These are phyloP conservation scores for Phialophora tarda DNA, from an alignment of 2,329 filamentous ascomycete species.

Conservation along the genomic window DNA sequence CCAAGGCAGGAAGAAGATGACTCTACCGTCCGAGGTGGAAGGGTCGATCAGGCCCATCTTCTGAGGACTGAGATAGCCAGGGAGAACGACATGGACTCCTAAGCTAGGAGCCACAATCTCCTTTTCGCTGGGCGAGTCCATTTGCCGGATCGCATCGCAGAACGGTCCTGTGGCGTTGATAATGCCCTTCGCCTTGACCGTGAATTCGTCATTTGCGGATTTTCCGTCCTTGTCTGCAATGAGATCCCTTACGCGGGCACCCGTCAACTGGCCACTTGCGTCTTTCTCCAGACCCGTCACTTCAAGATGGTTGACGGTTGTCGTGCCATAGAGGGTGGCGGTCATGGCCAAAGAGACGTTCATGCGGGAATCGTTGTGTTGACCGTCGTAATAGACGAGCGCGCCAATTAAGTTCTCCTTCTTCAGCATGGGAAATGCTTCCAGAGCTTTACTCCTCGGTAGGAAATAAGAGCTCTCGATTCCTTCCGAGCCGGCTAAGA, in stretches of 20 bases:
- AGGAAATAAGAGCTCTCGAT: constrained; percentile 90
- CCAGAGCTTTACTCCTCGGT: constrained; percentile 81
- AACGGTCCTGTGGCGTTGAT: constrained; percentile 93
- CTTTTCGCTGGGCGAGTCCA: constrained; percentile 73
- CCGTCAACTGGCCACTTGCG: constrained; percentile 71
- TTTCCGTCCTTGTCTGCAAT: constrained; percentile 69
- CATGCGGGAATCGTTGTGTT: constrained; percentile 92
- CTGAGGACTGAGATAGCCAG: constrained; percentile 81
- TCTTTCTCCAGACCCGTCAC: constrained; percentile 79
- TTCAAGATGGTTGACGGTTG: constrained; percentile 81
- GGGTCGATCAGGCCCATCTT: constrained; percentile 85
- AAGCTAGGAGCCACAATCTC: constrained; percentile 85
- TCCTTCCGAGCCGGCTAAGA: constrained; percentile 82
- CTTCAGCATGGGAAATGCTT: constrained; percentile 88
- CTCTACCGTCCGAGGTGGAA: constrained; percentile 82
- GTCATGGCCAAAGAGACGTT: constrained; percentile 89
- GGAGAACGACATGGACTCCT: constrained; percentile 84
- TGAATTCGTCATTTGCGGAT: constrained; percentile 61
- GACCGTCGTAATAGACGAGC: constrained; percentile 88
- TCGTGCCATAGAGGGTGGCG: constrained; percentile 82
- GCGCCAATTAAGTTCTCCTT: constrained; percentile 78
- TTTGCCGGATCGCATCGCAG: constrained; percentile 80
- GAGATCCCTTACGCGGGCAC: constrained; percentile 74
- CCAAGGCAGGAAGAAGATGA: constrained; percentile 93
- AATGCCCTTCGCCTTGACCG: constrained; percentile 76